Conservation (phyloP, 768 basidiomycete species). For the Pholiota microspora region DNA sequence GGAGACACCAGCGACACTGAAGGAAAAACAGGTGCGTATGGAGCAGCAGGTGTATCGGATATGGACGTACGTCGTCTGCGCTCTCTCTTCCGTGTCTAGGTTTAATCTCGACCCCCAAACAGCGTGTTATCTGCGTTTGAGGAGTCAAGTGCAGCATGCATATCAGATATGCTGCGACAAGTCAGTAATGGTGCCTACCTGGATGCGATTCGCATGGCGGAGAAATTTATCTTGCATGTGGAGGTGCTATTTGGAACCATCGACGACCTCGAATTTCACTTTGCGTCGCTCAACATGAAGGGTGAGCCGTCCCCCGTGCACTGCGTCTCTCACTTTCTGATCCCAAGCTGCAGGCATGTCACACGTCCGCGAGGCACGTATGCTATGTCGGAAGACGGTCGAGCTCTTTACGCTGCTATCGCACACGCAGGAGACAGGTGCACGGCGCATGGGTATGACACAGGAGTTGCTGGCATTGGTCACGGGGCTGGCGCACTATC, state of each 20-base stretch:
- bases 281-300: conserved; percentile 74
- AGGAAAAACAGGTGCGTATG: conserved; percentile 90
- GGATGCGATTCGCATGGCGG: conserved; percentile 97
- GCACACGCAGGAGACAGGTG: conserved; percentile 90
- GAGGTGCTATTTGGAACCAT: conserved; percentile 97
- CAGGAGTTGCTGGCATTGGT: conserved; percentile 96
- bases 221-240: conserved; percentile 97
- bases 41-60: conserved; percentile 98
- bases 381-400: conserved; percentile 98
- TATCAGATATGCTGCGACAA: conserved; percentile 96
- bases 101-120: conserved; percentile 9
- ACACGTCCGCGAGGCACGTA: conserved; percentile 95
- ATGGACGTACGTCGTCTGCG: conserved; percentile 79
- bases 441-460: conserved; percentile 92
- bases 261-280: conserved; percentile 92
- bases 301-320: conserved; percentile 48
- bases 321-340: conserved; percentile 3
- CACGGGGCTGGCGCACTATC: conserved; percentile 98
- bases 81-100: neutral
- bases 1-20: conserved; percentile 77
- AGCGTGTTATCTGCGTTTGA: conserved; percentile 97
- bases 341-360: conserved; percentile 74
- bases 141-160: conserved; percentile 98
- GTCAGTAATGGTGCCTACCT: conserved; percentile 97
- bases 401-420: conserved; percentile 96